Conservation (phyloP, 2,329 filamentous ascomycete genomes). For the Aspergillus japonicus region DNA sequence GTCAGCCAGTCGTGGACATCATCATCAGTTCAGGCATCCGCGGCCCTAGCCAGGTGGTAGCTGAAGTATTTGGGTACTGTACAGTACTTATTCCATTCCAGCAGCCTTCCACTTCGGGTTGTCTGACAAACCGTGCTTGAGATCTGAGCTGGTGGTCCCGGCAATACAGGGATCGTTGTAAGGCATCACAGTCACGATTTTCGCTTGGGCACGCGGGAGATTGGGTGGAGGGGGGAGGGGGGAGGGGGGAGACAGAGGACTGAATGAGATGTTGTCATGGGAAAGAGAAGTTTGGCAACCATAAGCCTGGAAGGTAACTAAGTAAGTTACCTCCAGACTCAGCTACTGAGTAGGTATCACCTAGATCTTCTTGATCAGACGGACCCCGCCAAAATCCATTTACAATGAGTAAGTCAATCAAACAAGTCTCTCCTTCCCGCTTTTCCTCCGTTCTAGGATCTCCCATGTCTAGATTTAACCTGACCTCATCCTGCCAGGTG, state of each 20-base stretch:
- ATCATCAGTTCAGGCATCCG: neutral
- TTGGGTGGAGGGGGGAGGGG: neutral
- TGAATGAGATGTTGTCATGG: conserved; percentile 2
- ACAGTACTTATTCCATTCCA: neutral
- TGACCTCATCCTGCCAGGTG: neutral
- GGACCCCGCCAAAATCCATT: neutral
- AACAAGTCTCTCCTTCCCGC: neutral
- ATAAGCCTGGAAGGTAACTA: neutral
- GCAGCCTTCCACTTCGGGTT: neutral
- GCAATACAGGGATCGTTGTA: conserved; percentile 4
- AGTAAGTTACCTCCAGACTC: too few relatives aligned
- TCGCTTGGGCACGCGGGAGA: neutral
- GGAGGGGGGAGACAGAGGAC: neutral
- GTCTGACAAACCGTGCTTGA: neutral
- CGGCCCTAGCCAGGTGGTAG: neutral
- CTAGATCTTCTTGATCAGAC: neutral
- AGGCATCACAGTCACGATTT: conserved; percentile 5
- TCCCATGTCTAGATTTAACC: neutral
- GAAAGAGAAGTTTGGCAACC: neutral
- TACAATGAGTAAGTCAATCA: too few relatives aligned
- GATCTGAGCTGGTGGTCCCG: neutral
- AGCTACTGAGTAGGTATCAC: too few relatives aligned
- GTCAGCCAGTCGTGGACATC: neutral
- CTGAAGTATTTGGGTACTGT: neutral
- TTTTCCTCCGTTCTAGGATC: neutral